Base-by-base conservation (phyloP, 805 yeast genomes). In the Maudiozyma pseudohumilis region DNA sequence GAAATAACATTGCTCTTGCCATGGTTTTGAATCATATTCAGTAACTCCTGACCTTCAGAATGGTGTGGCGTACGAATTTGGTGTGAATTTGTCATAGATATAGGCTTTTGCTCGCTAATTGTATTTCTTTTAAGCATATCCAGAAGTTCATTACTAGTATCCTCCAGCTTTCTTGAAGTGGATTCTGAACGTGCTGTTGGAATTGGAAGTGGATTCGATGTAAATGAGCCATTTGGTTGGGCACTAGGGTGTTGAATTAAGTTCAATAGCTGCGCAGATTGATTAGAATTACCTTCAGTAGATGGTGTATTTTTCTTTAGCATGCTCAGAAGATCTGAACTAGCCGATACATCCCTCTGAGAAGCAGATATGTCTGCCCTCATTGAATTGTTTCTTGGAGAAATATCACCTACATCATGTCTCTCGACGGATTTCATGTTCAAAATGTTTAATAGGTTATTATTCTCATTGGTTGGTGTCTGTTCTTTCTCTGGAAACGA, bases 61-160 rank as follows among this genome's bases (percentile, higher is more conserved):
- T n/a, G n/a, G n/a, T n/a, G n/a, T n/a, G n/a, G n/a, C n/a, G n/a
- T n/a, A n/a, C n/a, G n/a, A n/a, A n/a, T n/a, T n/a, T n/a, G n/a
- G n/a, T n/a, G n/a, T 15, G 31, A 16, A 16, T 6, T 24, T 24
- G 26, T 4, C n/a, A 11, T 11, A n/a, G 26, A 11, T 24, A 2
- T 3, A 10, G 29, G 15, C 15, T n/a, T 12, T n/a, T 4, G 21
- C 16, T 28, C 31, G 11, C 19, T 28, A 15, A 16, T 28, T 26
- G 40, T 20, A 18, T 41, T 41, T 26, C 34, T 35, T 19, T 45
- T 45, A 13, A 47, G 32, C 30, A 47, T 38, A 26, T 39, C 30
- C 9, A 45, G 19, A 26, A 45, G 23, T 20, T 41, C 40, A 40
- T 29, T 42, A 30, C 36, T 39, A 1, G 38, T 20, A n/a, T 10